phyloP scores from a whole-genome alignment of 352 stramenopile genomes.

The Pythium volutum region DNA sequence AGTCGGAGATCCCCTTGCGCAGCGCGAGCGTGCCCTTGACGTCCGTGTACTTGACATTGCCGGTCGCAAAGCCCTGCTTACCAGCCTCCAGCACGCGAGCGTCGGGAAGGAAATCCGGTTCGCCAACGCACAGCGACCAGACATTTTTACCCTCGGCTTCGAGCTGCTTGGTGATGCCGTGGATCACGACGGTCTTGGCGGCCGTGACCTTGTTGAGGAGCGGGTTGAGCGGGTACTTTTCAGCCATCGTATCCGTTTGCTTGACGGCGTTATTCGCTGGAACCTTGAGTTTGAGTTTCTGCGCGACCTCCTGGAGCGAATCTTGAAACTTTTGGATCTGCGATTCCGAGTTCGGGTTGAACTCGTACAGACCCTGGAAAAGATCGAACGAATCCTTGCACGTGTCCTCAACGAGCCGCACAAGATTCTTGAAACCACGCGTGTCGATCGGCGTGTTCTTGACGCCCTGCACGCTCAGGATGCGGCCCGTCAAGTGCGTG shows the following conservation, averaged over 20 bases:
- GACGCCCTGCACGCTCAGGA: constrained; percentile 89
- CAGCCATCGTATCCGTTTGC: constrained; percentile 33
- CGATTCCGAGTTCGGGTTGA: constrained; percentile 90
- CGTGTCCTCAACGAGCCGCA: constrained; percentile 95
- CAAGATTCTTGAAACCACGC: constrained; percentile 96
- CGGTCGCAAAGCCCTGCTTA: constrained; percentile 51
- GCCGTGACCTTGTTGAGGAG: constrained; percentile 81
- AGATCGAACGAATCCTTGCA: constrained; percentile 98
- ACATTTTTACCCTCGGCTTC: constrained; percentile 91
- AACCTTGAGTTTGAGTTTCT: constrained; percentile 30
- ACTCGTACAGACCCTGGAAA: constrained; percentile 98
- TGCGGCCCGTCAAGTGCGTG: constrained; percentile 96
- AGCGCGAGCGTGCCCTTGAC: constrained; percentile 91
- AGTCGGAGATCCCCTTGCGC: constrained; percentile 84
- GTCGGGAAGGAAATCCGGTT: constrained; percentile 86
- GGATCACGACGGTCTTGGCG: constrained; percentile 93
- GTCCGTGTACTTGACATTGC: constrained; percentile 94
- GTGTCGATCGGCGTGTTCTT: constrained; percentile 94
- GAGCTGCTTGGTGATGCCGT: constrained; percentile 93
- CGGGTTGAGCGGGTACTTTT: constrained; percentile 67
- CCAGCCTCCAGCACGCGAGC: constrained; percentile 90
- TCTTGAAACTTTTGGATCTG: constrained; percentile 80
- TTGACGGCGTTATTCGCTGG: neutral
- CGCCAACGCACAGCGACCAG: constrained; percentile 92
- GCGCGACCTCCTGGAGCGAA: constrained; percentile 50